Conservation (phyloP, 768 basidiomycete genomes). For the Mycena indigotica region DNA sequence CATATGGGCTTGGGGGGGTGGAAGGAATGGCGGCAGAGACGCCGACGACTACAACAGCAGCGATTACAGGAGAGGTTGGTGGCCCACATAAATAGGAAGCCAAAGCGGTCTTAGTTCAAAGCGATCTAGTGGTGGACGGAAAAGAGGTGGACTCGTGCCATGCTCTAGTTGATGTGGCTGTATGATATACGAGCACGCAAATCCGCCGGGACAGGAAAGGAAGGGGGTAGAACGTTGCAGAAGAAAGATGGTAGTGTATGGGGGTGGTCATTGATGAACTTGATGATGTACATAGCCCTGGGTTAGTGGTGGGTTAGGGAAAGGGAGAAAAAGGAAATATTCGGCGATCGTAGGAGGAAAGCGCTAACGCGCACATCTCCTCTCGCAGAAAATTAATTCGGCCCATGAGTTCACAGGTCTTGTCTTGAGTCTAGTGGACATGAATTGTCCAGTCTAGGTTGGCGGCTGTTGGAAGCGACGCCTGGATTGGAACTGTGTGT, state of each 20-base stretch:
- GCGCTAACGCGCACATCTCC: conserved; percentile 11
- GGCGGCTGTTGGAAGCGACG: conserved; percentile 15
- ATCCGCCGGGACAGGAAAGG: conserved; percentile 1
- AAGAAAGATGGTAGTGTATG: background rate
- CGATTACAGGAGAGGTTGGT: background rate
- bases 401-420: conserved; percentile 1
- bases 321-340: too few species aligned
- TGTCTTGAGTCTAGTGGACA: conserved; percentile 21
- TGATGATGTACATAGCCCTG: background rate
- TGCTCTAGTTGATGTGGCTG: background rate
- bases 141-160: background rate
- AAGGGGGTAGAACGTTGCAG: background rate
- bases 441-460: conserved; percentile 18
- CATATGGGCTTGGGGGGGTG: background rate
- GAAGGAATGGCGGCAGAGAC: background rate
- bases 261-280: background rate
- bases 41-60: background rate
- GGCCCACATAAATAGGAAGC: conserved; percentile 7
- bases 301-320: conserved; percentile 1
- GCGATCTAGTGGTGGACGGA: background rate
- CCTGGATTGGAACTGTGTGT: conserved; percentile 19
- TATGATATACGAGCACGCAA: conserved; percentile 11
- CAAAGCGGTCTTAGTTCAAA: background rate
- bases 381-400: conserved; percentile 17
- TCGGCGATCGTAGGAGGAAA: conserved; percentile 5